These are phyloP conservation scores for Raphanus raphanistrum DNA, from an alignment of 345 rosid species.

Conservation along the genomic window DNA sequence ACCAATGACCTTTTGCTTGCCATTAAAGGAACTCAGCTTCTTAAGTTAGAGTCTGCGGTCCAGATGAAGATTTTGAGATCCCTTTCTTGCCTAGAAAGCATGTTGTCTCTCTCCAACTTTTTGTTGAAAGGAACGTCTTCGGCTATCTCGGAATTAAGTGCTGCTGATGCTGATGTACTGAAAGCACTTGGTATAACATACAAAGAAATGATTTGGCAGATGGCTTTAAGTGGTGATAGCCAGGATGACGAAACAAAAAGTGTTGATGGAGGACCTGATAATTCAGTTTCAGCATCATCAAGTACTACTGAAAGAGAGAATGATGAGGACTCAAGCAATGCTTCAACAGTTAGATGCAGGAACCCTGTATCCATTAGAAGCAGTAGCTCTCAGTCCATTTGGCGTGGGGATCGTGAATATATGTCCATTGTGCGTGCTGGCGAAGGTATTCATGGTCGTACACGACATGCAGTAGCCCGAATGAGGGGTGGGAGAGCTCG, in stretches of 20 bases:
- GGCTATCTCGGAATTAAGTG: conserved; percentile 75
- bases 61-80: conserved; percentile 62
- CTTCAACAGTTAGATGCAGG: conserved; percentile 69
- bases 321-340: conserved; percentile 66
- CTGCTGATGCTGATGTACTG: conserved; percentile 88
- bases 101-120: conserved; percentile 71
- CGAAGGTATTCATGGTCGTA: conserved; percentile 77
- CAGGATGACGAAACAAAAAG: conserved; percentile 65
- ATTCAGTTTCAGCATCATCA: conserved; percentile 57
- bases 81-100: conserved; percentile 79
- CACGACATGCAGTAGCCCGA: conserved; percentile 81
- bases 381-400: conserved; percentile 68
- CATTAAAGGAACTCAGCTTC: conserved; percentile 62
- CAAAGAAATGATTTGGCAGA: conserved; percentile 81
- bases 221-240: conserved; percentile 67
- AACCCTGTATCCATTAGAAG: conserved; percentile 74
- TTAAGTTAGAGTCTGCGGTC: conserved; percentile 50
- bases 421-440: conserved; percentile 76
- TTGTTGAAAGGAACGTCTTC: conserved; percentile 77
- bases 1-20: conserved; percentile 57
- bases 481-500: conserved; percentile 86
- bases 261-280: conserved; percentile 60
- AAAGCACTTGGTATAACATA: conserved; percentile 79
- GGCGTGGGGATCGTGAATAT: conserved; percentile 83
- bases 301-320: conserved; percentile 77